phyloP scores from a whole-genome alignment of 257 asterid genomes.

The Anisodus tanguticus region DNA sequence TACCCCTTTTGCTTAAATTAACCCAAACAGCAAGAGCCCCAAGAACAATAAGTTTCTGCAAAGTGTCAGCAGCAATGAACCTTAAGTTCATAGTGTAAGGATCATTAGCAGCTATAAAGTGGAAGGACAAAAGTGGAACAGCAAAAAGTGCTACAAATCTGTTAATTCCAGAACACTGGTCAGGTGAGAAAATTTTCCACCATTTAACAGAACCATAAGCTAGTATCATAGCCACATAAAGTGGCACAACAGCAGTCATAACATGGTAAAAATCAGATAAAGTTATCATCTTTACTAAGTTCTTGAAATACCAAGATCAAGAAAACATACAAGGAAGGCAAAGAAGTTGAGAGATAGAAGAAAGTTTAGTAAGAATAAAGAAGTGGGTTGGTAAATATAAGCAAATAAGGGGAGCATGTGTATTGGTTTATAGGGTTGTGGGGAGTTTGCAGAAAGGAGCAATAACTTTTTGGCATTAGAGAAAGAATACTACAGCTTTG shows the following conservation, averaged over 20 bases:
- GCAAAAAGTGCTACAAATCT: constrained; percentile 91
- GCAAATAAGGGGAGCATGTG: constrained; percentile 43
- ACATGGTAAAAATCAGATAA: constrained; percentile 76
- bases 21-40: constrained; percentile 63
- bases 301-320: constrained; percentile 40
- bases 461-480: constrained; percentile 37
- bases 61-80: constrained; percentile 86
- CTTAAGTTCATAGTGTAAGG: constrained; percentile 81
- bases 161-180: constrained; percentile 92
- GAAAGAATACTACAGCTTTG: constrained; percentile 53
- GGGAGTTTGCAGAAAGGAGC: constrained; percentile 30
- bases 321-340: constrained; percentile 25
- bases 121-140: constrained; percentile 87
- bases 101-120: constrained; percentile 76
- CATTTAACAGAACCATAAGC: constrained; percentile 94
- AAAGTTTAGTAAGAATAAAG: neutral
- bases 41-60: constrained; percentile 74
- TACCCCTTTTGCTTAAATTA: constrained; percentile 55
- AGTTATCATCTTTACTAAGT: constrained; percentile 54
- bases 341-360: neutral
- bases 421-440: constrained; percentile 45
- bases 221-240: constrained; percentile 84
- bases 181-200: constrained; percentile 95
- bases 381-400: constrained; percentile 27
- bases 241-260: constrained; percentile 92